phyloP scores from a whole-genome alignment of 2,329 filamentous ascomycete species.

The Colletotrichum sp. region DNA sequence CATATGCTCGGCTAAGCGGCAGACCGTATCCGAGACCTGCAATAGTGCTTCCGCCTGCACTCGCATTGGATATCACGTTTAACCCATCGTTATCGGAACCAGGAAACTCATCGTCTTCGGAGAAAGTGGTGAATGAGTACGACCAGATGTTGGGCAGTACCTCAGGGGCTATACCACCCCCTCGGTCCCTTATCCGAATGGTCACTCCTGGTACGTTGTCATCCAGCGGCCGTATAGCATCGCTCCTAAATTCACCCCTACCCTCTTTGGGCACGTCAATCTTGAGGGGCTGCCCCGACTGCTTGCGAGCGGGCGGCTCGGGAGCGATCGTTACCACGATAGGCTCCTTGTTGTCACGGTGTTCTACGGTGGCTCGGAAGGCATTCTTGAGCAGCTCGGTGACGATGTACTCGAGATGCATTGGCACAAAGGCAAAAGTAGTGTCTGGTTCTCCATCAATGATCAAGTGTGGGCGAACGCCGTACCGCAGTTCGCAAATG shows the following conservation, averaged over 20 bases:
- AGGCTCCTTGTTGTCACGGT: conserved; percentile 77
- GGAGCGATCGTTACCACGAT: conserved; percentile 92
- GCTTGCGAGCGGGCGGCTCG: conserved; percentile 50
- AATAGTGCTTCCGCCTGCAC: conserved; percentile 80
- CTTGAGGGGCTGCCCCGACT: conserved; percentile 28
- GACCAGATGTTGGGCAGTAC: conserved; percentile 91
- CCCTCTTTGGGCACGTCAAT: conserved; percentile 41
- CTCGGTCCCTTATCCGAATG: conserved; percentile 93
- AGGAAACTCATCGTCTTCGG: conserved; percentile 56
- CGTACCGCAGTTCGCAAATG: conserved; percentile 96
- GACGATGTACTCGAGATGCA: conserved; percentile 96
- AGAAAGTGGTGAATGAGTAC: conserved; percentile 96
- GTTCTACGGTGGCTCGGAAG: conserved; percentile 91
- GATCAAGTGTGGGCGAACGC: conserved; percentile 78
- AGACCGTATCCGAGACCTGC: conserved; percentile 93
- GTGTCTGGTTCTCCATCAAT: conserved; percentile 87
- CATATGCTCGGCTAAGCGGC: conserved; percentile 89
- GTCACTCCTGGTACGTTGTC: conserved; percentile 84
- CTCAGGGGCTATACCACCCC: conserved; percentile 87
- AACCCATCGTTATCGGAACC: conserved; percentile 66
- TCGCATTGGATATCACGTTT: conserved; percentile 75
- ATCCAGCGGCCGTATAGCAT: conserved; percentile 62
- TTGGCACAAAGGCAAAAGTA: conserved; percentile 92
- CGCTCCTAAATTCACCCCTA: conserved; percentile 45
- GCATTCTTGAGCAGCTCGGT: conserved; percentile 97